phyloP scores from a whole-genome alignment of 1,284 basidiomycete species.

The Schizophyllum commune region DNA sequence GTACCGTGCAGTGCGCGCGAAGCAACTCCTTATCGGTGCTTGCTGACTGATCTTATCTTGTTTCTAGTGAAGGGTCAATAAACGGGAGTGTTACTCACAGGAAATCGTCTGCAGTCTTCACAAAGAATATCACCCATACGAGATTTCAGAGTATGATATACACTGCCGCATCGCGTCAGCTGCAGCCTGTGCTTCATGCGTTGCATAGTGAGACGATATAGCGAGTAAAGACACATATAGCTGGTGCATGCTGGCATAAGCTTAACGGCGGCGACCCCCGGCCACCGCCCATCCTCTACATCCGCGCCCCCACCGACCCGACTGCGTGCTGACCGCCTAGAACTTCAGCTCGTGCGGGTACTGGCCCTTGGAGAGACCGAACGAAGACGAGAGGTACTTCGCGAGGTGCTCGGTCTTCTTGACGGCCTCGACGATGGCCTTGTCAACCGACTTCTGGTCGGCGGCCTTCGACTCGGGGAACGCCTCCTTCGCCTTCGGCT shows the following conservation, averaged over 20 bases:
- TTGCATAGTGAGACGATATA: constrained; percentile 1
- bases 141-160: not conserved
- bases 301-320: constrained; percentile 13
- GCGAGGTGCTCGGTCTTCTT: constrained; percentile 90
- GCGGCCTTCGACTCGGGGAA: constrained; percentile 86
- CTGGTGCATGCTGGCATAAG: constrained; percentile 12
- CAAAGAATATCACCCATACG: too few species aligned
- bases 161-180: not conserved
- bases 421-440: constrained; percentile 76
- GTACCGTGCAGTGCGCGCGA: too few species aligned
- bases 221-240: constrained; percentile 6
- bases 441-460: constrained; percentile 93
- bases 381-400: constrained; percentile 93
- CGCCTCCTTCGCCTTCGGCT: constrained; percentile 88
- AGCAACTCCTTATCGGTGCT: too few species aligned
- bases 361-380: constrained; percentile 93
- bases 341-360: constrained; percentile 86
- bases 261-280: constrained; percentile 5
- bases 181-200: not conserved
- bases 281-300: constrained; percentile 13
- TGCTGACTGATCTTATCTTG: too few species aligned
- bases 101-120: too few species aligned
- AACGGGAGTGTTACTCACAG: too few species aligned
- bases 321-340: constrained; percentile 33
- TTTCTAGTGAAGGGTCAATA: too few species aligned